Evolutionary conservation across 2,329 filamentous ascomycete species (phyloP).

Genomic region (Microsporum ferrugineum): DNA sequence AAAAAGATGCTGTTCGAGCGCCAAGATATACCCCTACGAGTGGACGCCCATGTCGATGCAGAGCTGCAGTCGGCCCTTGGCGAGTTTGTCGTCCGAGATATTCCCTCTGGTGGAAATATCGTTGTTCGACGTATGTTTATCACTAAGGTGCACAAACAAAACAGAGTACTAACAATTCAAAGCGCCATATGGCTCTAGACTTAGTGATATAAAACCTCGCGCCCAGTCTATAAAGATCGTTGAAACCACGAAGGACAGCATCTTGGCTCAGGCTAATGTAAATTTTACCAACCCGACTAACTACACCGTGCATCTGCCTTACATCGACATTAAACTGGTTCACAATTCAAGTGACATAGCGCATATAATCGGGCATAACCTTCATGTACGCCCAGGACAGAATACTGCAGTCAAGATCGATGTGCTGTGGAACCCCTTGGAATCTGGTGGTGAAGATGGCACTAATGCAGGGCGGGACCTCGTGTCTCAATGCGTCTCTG

Average conservation of each 20-base stretch:
- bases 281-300: conserved; percentile 85
- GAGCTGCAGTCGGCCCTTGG: conserved; percentile 73
- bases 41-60: conserved; percentile 72
- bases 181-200: conserved; percentile 49
- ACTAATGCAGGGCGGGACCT: conserved; percentile 56
- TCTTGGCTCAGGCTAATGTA: conserved; percentile 59
- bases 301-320: conserved; percentile 75
- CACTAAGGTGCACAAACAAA: background rate
- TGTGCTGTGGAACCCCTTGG: conserved; percentile 62
- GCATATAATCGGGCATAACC: conserved; percentile 55
- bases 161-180: conserved; percentile 19
- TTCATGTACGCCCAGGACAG: conserved; percentile 54
- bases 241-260: conserved; percentile 58
- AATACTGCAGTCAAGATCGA: conserved; percentile 60
- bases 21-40: conserved; percentile 56
- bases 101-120: conserved; percentile 73
- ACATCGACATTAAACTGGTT: conserved; percentile 61
- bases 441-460: conserved; percentile 50
- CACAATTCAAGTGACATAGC: conserved; percentile 65
- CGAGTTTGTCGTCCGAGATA: conserved; percentile 64
- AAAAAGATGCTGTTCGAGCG: conserved; percentile 66
- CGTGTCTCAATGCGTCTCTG: conserved; percentile 77
- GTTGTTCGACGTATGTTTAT: conserved; percentile 79
- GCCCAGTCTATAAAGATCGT: conserved; percentile 61
- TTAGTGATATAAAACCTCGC: conserved; percentile 47